Percentiles rank a stretch among this genome's conserved stretches.
These are phyloP conservation scores for Volvariella surrecta DNA, from an alignment of 1,284 basidiomycete species.

Conservation along the genomic window DNA sequence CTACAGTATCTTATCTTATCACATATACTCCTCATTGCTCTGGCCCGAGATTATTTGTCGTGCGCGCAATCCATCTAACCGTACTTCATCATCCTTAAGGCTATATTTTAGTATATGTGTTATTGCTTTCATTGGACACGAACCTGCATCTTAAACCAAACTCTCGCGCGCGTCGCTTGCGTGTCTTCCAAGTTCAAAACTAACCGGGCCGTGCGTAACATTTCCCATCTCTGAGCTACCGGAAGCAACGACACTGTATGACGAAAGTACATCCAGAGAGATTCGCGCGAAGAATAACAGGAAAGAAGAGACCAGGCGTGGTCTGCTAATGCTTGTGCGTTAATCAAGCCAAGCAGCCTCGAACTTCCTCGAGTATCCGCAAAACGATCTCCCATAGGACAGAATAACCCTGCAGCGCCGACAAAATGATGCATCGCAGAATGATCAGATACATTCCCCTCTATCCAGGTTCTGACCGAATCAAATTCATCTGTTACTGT, in stretches of 20 bases:
- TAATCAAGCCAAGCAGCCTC: too few species aligned
- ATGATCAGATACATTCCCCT: slow-evolving; percentile 54
- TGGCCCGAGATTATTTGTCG: not conserved
- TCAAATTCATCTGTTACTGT: slow-evolving; percentile 30
- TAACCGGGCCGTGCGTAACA: too few species aligned
- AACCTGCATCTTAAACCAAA: too few species aligned
- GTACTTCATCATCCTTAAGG: too few species aligned
- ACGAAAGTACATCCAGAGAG: slow-evolving; percentile 55
- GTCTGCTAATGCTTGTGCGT: slow-evolving; percentile 15
- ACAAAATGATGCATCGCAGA: slow-evolving; percentile 49
- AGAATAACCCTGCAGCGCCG: slow-evolving; percentile 19
- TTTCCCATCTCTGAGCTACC: too few species aligned
- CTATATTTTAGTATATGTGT: too few species aligned
- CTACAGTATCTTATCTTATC: slow-evolving; percentile 1
- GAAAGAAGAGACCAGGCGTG: slow-evolving; percentile 41
- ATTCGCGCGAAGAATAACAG: slow-evolving; percentile 44
- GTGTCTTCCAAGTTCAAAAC: too few species aligned
- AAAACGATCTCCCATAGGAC: not conserved
- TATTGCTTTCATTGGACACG: too few species aligned
- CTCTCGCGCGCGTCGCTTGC: too few species aligned
- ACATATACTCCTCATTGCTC: slow-evolving; percentile 2
- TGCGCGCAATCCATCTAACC: not conserved
- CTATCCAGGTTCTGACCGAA: slow-evolving; percentile 40
- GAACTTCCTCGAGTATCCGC: too few species aligned
- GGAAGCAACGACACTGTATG: slow-evolving; percentile 10